phyloP scores from a whole-genome alignment of 148 eudicot species.

The Pharnaceum exiguum region DNA sequence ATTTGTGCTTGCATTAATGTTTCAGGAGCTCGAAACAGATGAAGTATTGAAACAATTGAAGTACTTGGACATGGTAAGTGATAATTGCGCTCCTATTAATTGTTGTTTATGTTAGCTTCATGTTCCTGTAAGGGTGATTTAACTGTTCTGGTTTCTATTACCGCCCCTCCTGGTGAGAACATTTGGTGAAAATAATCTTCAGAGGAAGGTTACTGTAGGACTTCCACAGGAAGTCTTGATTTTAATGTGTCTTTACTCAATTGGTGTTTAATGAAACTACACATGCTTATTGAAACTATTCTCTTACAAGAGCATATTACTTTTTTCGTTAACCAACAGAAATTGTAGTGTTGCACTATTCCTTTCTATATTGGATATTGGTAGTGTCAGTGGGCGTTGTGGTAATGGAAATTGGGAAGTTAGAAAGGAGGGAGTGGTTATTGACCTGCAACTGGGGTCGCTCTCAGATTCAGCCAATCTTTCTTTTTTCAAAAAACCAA shows the following conservation, averaged over 20 bases:
- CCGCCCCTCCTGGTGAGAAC: neutral
- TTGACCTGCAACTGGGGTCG: too few species aligned
- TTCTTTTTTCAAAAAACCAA: too few species aligned
- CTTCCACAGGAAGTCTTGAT: neutral
- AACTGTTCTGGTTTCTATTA: neutral
- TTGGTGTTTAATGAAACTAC: neutral
- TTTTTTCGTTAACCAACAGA: neutral
- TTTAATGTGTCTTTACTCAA: neutral
- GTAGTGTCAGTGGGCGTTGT: too few species aligned
- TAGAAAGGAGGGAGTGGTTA: too few species aligned
- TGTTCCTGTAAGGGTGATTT: neutral
- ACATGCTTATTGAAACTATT: neutral
- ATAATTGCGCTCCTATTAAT: neutral
- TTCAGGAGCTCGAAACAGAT: constrained; percentile 75
- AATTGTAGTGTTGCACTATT: too few species aligned
- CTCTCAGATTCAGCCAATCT: too few species aligned
- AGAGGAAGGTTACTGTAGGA: neutral
- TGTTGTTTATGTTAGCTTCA: neutral
- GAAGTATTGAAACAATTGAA: constrained; percentile 78
- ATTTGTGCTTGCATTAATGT: constrained; percentile 12
- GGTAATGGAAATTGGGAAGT: too few species aligned
- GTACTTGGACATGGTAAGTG: constrained; percentile 75
- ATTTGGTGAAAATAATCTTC: neutral
- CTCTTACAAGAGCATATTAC: neutral
- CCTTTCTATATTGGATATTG: too few species aligned